Conservation (phyloP, 148 eudicot species). For the Bassia scoparia region DNA sequence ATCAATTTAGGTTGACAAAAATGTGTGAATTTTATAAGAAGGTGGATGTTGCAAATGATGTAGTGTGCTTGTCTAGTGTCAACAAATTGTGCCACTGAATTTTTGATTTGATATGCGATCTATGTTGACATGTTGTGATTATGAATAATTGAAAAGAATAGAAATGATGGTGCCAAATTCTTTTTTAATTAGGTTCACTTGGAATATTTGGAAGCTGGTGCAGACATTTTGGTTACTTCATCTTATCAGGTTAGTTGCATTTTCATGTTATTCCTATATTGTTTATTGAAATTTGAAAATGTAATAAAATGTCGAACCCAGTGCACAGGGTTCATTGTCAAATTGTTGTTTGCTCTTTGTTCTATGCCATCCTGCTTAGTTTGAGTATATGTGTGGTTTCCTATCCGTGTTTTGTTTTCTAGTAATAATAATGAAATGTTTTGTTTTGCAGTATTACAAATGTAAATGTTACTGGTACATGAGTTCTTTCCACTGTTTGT, state of each 20-base stretch:
- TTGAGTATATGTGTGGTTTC: not conserved
- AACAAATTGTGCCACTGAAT: too few relatives aligned
- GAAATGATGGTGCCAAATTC: not conserved
- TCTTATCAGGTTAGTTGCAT: conserved; percentile 80
- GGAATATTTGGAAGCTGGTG: conserved; percentile 92
- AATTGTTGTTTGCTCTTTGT: not conserved
- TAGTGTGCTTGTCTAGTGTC: too few relatives aligned
- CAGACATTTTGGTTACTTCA: conserved; percentile 69
- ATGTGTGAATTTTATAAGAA: not conserved
- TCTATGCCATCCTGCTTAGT: not conserved
- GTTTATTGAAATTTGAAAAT: not conserved
- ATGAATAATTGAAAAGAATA: not conserved
- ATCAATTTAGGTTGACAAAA: not conserved
- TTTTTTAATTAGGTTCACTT: conserved; percentile 65
- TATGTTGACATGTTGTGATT: not conserved
- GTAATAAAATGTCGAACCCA: too few relatives aligned
- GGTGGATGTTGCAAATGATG: not conserved
- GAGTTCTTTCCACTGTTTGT: too few relatives aligned
- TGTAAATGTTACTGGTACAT: too few relatives aligned
- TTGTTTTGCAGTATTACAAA: too few relatives aligned
- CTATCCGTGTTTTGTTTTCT: too few relatives aligned
- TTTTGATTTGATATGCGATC: too few relatives aligned
- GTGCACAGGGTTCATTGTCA: too few relatives aligned
- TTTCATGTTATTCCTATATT: not conserved
- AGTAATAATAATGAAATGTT: too few relatives aligned